Evolutionary conservation across 1,139 yeast species (phyloP).

Genomic region (Kurtzmaniella quercitrusa): DNA sequence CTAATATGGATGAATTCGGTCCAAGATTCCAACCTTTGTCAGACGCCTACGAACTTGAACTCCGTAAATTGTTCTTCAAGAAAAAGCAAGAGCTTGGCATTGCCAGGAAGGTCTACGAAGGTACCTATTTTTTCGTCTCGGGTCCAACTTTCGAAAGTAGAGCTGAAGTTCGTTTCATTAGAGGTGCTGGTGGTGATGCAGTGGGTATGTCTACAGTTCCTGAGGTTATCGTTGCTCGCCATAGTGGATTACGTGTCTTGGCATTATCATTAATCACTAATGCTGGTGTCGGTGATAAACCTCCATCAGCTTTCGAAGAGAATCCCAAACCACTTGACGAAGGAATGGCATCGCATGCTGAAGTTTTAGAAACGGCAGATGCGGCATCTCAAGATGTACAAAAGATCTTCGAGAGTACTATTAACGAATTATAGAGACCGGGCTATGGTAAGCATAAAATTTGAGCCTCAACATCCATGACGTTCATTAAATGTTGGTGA

Average conservation of each 20-base stretch:
- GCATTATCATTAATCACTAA: conserved; percentile 88
- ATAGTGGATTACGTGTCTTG: conserved; percentile 73
- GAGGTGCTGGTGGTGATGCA: conserved; percentile 79
- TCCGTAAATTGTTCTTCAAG: conserved; percentile 56
- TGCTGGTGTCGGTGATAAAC: conserved; percentile 69
- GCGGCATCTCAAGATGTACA: conserved; percentile 81
- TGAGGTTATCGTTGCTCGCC: conserved; percentile 90
- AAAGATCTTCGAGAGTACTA: conserved; percentile 59
- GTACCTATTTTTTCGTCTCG: conserved; percentile 77
- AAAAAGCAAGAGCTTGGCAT: conserved; percentile 47
- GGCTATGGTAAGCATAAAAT: no score
- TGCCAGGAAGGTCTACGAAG: conserved; percentile 71
- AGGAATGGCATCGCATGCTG: conserved; percentile 87
- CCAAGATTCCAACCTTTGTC: conserved; percentile 85
- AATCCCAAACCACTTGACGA: conserved; percentile 52
- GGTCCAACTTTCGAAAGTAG: conserved; percentile 95
- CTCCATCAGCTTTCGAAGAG: conserved; percentile 66
- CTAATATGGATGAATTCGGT: conserved; percentile 75
- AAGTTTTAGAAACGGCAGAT: conserved; percentile 80
- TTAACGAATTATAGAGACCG: conserved; percentile 38
- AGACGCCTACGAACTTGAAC: conserved; percentile 79
- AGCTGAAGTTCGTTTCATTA: conserved; percentile 82
- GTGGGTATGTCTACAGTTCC: conserved; percentile 99
- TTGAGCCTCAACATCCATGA: no score
- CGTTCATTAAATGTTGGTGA: no score